Conservation (phyloP, 164 flowering plant genomes). For the Sextonia rubra region DNA sequence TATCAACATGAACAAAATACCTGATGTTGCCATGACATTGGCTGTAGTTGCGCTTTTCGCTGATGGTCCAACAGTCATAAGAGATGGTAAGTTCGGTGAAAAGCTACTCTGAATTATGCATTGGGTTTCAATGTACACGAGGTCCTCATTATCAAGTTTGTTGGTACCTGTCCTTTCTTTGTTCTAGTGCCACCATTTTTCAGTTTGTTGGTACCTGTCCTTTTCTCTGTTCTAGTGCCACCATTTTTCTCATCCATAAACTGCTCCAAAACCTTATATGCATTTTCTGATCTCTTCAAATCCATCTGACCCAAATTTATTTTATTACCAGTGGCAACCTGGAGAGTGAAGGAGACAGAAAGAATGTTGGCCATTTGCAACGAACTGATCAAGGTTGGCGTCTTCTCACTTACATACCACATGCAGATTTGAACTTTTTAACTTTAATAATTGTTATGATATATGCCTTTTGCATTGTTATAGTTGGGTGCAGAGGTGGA, state of each 20-base stretch:
- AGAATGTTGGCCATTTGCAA: slow-evolving; percentile 98
- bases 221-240: too few species aligned
- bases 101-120: not conserved
- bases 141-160: too few species aligned
- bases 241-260: too few species aligned
- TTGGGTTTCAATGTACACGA: not conserved
- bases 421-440: not conserved
- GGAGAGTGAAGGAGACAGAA: slow-evolving; percentile 99
- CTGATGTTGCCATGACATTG: slow-evolving; percentile 99
- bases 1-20: slow-evolving; percentile 99
- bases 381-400: slow-evolving; percentile 84
- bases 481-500: slow-evolving; percentile 94
- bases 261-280: not conserved
- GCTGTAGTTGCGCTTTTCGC: slow-evolving; percentile 97
- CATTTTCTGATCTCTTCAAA: too few species aligned
- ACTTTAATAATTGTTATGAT: not conserved
- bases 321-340: slow-evolving; percentile 71
- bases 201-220: too few species aligned
- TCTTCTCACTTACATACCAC: not conserved
- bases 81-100: slow-evolving; percentile 68
- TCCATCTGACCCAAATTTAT: slow-evolving; percentile 6
- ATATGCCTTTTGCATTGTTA: not conserved
- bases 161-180: too few species aligned
- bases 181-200: too few species aligned
- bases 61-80: slow-evolving; percentile 91